These are phyloP conservation scores for peach (Prunus persica) DNA, from an alignment of 306 rosid genomes.

Conservation along the genomic window Prunus_persica_NCBIv2 NC_034013.1:12854001-12854500, in stretches of 20 bases:
- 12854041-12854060: constrained; percentile 21
- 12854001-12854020: constrained; percentile 73
- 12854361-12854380: constrained; percentile 50
- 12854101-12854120: constrained; percentile 47
- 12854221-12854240: constrained; percentile 35
- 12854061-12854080: constrained; percentile 33
- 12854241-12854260: constrained; percentile 42
- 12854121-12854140: constrained; percentile 56
- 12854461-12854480: constrained; percentile 43
- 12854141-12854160: constrained; percentile 22
- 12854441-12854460: constrained; percentile 47
- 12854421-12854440: constrained; percentile 23
- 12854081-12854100: constrained; percentile 42
- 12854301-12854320: constrained; percentile 16
- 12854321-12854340: constrained; percentile 27
- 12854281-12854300: constrained; percentile 21
- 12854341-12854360: constrained; percentile 7
- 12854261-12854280: constrained; percentile 20
- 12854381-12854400: constrained; percentile 50
- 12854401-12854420: constrained; percentile 34
- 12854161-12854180: constrained; percentile 10
- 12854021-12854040: constrained; percentile 28
- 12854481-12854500: constrained; percentile 31
- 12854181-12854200: constrained; percentile 27
- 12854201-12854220: constrained; percentile 69